Conservation (phyloP, 495 filamentous ascomycete genomes). For the Letharia lupina region DNA sequence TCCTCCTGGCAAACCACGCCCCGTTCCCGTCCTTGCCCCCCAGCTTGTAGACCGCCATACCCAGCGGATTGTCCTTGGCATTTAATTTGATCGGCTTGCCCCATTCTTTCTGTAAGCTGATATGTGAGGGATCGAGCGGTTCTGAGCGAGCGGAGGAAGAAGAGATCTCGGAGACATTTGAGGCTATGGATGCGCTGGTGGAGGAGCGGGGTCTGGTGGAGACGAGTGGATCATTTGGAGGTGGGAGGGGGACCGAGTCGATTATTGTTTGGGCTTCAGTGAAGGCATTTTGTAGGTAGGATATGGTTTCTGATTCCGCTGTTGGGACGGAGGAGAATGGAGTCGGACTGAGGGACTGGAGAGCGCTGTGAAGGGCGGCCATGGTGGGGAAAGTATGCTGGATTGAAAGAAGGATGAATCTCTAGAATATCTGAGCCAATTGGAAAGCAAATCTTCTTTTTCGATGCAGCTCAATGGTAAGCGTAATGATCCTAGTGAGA, state of each 20-base stretch:
- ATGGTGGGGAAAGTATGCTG: slow-evolving; percentile 32
- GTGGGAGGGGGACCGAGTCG: slow-evolving; percentile 66
- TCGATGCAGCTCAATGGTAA: neutral
- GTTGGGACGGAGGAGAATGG: slow-evolving; percentile 55
- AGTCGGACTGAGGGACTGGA: slow-evolving; percentile 63
- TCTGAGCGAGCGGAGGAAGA: slow-evolving; percentile 45
- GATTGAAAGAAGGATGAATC: slow-evolving; percentile 20
- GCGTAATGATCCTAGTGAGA: neutral
- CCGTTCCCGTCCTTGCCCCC: slow-evolving; percentile 71
- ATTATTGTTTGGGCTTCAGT: slow-evolving; percentile 57
- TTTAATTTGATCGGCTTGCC: slow-evolving; percentile 69
- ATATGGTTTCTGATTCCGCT: slow-evolving; percentile 40
- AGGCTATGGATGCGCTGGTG: slow-evolving; percentile 33
- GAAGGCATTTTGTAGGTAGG: slow-evolving; percentile 54
- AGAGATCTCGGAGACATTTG: slow-evolving; percentile 39
- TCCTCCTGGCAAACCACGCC: slow-evolving; percentile 81
- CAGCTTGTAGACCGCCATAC: slow-evolving; percentile 72
- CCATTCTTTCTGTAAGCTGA: slow-evolving; percentile 69
- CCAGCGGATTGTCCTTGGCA: slow-evolving; percentile 64
- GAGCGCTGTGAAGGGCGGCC: slow-evolving; percentile 61
- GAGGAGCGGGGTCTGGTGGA: slow-evolving; percentile 32
- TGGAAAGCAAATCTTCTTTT: neutral
- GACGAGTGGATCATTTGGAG: slow-evolving; percentile 23
- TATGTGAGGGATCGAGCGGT: slow-evolving; percentile 39
- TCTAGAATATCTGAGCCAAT: neutral